Evolutionary conservation across 305 asterid genomes (phyloP).

Genomic region (Rubia balearica): DNA sequence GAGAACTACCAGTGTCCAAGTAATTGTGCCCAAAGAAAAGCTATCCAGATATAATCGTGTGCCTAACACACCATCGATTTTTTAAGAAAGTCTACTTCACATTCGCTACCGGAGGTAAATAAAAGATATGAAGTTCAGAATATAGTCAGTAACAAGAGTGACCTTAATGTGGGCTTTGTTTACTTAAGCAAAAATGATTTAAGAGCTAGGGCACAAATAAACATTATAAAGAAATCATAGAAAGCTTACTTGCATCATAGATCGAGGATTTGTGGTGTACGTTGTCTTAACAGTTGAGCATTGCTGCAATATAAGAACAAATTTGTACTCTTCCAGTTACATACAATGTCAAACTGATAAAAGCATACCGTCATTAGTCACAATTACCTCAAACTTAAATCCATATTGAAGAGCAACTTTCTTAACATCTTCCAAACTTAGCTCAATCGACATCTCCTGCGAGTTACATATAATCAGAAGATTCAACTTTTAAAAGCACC

Average conservation of each 20-base stretch:
- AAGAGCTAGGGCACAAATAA: background rate
- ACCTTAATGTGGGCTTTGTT: background rate
- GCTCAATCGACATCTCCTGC: constrained; percentile 93
- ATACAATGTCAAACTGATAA: constrained; percentile 2
- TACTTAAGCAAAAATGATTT: background rate
- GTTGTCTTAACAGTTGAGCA: constrained; percentile 80
- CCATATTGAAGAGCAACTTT: constrained; percentile 71
- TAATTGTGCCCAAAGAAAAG: background rate
- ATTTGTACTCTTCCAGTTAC: background rate
- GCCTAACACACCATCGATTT: background rate
- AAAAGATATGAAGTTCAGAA: background rate
- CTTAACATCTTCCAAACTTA: constrained; percentile 94
- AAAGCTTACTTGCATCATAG: constrained; percentile 88
- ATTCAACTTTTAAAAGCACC: constrained; percentile 4
- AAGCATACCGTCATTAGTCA: background rate
- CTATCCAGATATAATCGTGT: background rate
- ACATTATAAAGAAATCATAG: background rate
- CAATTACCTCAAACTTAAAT: constrained; percentile 66
- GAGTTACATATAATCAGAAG: constrained; percentile 14
- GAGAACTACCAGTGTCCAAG: background rate
- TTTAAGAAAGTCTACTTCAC: background rate
- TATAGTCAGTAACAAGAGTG: background rate
- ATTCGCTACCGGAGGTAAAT: background rate
- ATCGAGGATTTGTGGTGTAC: constrained; percentile 70
- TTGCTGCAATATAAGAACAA: constrained; percentile 37